Conservation (phyloP, 2,329 filamentous ascomycete genomes). For the Helotiales sp. region DNA sequence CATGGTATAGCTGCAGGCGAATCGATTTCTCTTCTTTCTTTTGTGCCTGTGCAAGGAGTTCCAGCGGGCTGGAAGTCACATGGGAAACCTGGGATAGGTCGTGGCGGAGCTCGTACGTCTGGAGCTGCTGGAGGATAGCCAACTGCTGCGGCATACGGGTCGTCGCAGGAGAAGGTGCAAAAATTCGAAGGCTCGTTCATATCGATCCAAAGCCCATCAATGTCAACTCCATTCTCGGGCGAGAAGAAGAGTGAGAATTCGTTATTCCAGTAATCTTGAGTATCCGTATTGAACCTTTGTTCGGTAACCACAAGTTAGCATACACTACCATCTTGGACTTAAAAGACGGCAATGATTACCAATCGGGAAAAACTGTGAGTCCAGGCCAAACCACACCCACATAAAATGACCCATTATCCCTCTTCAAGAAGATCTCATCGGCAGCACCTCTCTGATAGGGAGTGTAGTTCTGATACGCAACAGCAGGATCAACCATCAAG, state of each 20-base stretch:
- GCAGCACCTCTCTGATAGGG: conserved; percentile 54
- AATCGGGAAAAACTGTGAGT: conserved; percentile 71
- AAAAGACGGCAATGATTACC: conserved; percentile 32
- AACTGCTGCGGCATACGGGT: conserved; percentile 41
- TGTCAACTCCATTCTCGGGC: conserved; percentile 63
- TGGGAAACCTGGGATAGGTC: conserved; percentile 68
- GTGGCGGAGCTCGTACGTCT: conserved; percentile 61
- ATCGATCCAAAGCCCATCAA: conserved; percentile 79
- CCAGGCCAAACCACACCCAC: conserved; percentile 78
- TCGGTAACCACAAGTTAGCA: not conserved
- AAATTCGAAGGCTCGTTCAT: conserved; percentile 60
- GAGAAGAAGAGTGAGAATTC: conserved; percentile 68
- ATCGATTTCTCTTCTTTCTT: conserved; percentile 22
- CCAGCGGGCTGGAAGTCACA: conserved; percentile 62
- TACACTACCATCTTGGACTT: not conserved
- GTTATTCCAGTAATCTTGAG: conserved; percentile 67
- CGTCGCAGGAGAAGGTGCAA: conserved; percentile 55
- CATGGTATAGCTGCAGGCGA: not conserved
- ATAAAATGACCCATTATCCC: conserved; percentile 55
- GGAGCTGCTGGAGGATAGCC: conserved; percentile 61
- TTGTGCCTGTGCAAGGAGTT: conserved; percentile 36
- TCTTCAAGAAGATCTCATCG: conserved; percentile 47
- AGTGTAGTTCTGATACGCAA: conserved; percentile 51
- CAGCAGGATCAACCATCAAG: conserved; percentile 75
- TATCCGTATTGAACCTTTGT: conserved; percentile 61